These are phyloP conservation scores for Collariella sp. DNA, from an alignment of 495 filamentous ascomycete species.

Conservation along the genomic window DNA sequence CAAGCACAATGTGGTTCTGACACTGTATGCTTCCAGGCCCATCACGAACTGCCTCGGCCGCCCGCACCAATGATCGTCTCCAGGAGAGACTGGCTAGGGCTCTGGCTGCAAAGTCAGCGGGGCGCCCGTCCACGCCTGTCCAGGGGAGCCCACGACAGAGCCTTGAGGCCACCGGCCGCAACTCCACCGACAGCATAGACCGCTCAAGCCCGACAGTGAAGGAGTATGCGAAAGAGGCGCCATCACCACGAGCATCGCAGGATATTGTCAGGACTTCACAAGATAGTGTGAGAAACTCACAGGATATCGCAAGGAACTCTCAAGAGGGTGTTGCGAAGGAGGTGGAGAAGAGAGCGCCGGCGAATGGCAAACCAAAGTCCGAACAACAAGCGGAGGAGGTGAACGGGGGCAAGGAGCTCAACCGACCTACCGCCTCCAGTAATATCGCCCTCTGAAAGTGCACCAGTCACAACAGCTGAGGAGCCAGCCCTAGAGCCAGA, in stretches of 20 bases:
- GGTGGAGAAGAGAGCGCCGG: neutral
- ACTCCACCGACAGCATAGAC: slow-evolving; percentile 24
- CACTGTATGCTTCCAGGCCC: slow-evolving; percentile 21
- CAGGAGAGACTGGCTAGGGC: slow-evolving; percentile 74
- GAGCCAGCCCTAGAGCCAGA: neutral
- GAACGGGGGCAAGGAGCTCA: neutral
- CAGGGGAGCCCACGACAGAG: slow-evolving; percentile 28
- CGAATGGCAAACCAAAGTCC: neutral
- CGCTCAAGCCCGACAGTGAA: slow-evolving; percentile 12
- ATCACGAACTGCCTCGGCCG: slow-evolving; percentile 48
- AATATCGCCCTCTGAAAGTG: neutral
- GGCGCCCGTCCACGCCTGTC: slow-evolving; percentile 17
- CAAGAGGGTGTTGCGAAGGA: slow-evolving; percentile 2
- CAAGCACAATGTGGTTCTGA: slow-evolving; percentile 5
- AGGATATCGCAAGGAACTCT: slow-evolving; percentile 17
- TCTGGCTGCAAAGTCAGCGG: slow-evolving; percentile 39
- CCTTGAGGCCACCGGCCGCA: slow-evolving; percentile 23
- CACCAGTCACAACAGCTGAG: neutral
- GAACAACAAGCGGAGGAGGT: neutral
- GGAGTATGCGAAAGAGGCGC: slow-evolving; percentile 3
- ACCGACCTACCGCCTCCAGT: slow-evolving; percentile 1
- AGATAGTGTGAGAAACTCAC: slow-evolving; percentile 16
- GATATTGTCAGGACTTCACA: slow-evolving; percentile 18
- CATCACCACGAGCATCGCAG: slow-evolving; percentile 16
- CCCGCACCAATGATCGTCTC: slow-evolving; percentile 60